Base-by-base conservation (phyloP, 139 green algal species). In the Picochlorum sp. region DNA sequence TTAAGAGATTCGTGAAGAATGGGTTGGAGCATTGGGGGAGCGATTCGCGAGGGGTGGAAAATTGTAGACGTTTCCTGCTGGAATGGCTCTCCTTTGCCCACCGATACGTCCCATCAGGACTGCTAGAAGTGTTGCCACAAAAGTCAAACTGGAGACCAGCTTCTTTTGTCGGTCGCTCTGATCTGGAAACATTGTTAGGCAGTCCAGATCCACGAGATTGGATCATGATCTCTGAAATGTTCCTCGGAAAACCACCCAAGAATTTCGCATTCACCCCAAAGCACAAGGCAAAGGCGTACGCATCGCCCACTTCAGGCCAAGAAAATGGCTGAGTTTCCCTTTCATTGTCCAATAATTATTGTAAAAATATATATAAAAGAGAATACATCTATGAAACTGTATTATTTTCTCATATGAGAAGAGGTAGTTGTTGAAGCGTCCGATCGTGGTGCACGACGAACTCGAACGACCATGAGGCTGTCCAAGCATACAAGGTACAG, bases 1-100 rank as follows among this genome's bases (percentile, higher is more conserved):
- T 97, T 47, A 82, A 84, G 62, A 28, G 70, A 1, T 98, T 89
- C 64, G 79, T 58, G 63, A 52, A 21, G 9, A 78, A 70, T 10
- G 92, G 94, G 8, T 76, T 99, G 49, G 77, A 92, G 82, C 92
- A 98, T 75, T 99, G 92, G 92, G 93, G 93, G 49, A 83, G 66
- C 32, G 93, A 99, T 76, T 47, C 18, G 16, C 75, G 79, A 2
- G 92, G 94, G 1, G 92, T 99, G 30, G 91, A 98, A 79, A 95
- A 69, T 23, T 97, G 88, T 0, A 78, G 93, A 66, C 76, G 82
- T 8, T 98, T 96, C 79, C 69, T 98, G 69, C 83, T 98, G 32
- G 94, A 98, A 79, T 98, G 89, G 92, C 77, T 98, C 45, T 87
- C 72, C 47, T 98, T 92, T 78, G 72, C 86, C 58, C 79, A 92